These are phyloP conservation scores for Alternaria triticina DNA, from an alignment of 2,329 filamentous ascomycete genomes.

Conservation along the genomic window DNA sequence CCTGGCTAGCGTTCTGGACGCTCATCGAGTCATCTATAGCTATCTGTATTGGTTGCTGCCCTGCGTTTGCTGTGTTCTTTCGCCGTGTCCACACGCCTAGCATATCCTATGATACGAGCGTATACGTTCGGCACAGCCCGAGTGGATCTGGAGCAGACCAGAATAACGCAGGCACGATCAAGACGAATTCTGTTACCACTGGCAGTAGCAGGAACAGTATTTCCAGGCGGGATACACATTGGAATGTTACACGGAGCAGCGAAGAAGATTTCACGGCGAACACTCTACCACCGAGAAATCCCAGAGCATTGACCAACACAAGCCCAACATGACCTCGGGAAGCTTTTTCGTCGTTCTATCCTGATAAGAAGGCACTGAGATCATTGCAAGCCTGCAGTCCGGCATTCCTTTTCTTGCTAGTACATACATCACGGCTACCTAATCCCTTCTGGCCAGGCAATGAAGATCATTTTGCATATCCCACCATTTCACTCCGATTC, in stretches of 20 bases:
- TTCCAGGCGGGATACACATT: conserved; percentile 1
- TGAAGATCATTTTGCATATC: too few relatives aligned
- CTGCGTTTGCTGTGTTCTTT: conserved; percentile 25
- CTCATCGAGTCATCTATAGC: conserved; percentile 44
- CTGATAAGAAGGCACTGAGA: too few relatives aligned
- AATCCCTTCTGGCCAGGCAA: too few relatives aligned
- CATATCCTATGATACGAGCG: conserved; percentile 14
- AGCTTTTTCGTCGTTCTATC: background rate
- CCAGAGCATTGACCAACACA: background rate
- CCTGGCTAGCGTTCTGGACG: conserved; percentile 47
- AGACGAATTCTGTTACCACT: background rate
- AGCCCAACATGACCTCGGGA: background rate
- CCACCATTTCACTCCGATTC: too few relatives aligned
- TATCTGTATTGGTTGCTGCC: conserved; percentile 32
- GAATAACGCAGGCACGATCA: background rate
- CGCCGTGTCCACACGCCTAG: conserved; percentile 14
- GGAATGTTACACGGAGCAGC: conserved; percentile 16
- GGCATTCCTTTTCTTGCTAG: too few relatives aligned
- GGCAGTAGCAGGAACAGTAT: background rate
- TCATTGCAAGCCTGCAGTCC: background rate
- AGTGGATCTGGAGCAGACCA: conserved; percentile 1
- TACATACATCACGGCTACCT: background rate
- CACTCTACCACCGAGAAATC: background rate
- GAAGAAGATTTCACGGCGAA: conserved; percentile 20
- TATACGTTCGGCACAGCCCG: conserved; percentile 16